Evolutionary conservation across 768 basidiomycete genomes (phyloP).

Genomic region (Megacollybia marginata): DNA sequence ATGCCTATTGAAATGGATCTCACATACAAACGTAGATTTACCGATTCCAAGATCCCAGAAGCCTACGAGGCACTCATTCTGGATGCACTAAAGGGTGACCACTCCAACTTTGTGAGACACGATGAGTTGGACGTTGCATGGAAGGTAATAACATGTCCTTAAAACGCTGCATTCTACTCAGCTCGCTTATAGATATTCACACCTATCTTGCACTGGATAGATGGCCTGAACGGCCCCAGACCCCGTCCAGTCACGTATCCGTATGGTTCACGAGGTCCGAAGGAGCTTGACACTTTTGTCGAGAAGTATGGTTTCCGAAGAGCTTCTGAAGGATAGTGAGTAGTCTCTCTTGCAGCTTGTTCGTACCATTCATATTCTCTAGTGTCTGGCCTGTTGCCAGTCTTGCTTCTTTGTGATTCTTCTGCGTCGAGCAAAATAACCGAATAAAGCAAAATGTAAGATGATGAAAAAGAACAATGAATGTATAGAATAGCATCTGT

Average conservation of each 20-base stretch:
- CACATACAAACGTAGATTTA: conserved; percentile 94
- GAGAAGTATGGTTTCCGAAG: conserved; percentile 73
- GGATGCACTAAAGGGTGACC: conserved; percentile 95
- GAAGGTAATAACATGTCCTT: conserved; percentile 56
- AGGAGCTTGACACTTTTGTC: conserved; percentile 72
- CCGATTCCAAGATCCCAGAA: conserved; percentile 88
- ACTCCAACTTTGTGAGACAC: conserved; percentile 97
- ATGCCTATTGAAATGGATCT: conserved; percentile 97
- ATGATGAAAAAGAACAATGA: too few species aligned
- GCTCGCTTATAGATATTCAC: conserved; percentile 70
- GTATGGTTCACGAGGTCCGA: conserved; percentile 95
- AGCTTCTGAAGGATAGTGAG: conserved; percentile 64
- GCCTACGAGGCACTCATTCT: conserved; percentile 94
- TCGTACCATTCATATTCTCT: conserved; percentile 7
- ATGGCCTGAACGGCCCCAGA: conserved; percentile 56
- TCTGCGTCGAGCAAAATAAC: too few species aligned
- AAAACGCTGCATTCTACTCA: neutral
- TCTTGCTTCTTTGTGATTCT: conserved; percentile 44
- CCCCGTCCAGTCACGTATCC: conserved; percentile 77
- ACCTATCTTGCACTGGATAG: conserved; percentile 94
- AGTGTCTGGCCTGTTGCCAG: conserved; percentile 75
- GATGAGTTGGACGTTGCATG: conserved; percentile 97
- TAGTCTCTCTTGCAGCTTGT: conserved; percentile 11
- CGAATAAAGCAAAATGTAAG: too few species aligned
- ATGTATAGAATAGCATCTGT: too few species aligned